Conservation (phyloP, 2,329 filamentous ascomycete species). For the Didymella lethalis region DNA sequence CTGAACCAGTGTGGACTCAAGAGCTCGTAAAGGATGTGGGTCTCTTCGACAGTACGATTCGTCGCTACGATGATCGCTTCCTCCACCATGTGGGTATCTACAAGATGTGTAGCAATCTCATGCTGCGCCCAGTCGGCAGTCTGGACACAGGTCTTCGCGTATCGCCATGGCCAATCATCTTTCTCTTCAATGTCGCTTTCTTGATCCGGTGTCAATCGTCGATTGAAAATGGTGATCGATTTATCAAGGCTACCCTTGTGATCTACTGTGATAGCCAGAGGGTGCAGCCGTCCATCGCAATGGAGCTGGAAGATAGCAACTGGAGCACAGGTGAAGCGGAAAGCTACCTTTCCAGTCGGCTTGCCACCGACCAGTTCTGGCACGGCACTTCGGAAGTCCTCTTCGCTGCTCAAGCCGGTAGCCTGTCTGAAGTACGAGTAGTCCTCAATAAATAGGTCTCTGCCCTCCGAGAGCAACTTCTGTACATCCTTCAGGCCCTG, state of each 20-base stretch:
- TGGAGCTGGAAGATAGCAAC: slow-evolving; percentile 20
- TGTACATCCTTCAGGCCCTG: slow-evolving; percentile 6
- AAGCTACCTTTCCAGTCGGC: slow-evolving; percentile 7
- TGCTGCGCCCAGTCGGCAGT: slow-evolving; percentile 22
- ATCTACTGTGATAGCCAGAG: slow-evolving; percentile 20
- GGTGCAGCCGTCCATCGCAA: slow-evolving; percentile 15
- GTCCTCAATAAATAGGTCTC: slow-evolving; percentile 15
- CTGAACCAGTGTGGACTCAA: slow-evolving; percentile 23
- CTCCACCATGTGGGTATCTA: slow-evolving; percentile 21
- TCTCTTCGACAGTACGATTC: slow-evolving; percentile 17
- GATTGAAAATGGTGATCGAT: slow-evolving; percentile 19
- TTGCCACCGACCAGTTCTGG: slow-evolving; percentile 3
- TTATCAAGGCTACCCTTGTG: slow-evolving; percentile 15
- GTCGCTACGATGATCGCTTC: slow-evolving; percentile 23
- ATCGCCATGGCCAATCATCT: slow-evolving; percentile 20
- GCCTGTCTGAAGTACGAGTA: slow-evolving; percentile 22
- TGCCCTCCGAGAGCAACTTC: slow-evolving; percentile 5
- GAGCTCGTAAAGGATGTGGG: slow-evolving; percentile 14
- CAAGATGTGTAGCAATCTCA: slow-evolving; percentile 18
- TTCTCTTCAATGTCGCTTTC: slow-evolving; percentile 11
- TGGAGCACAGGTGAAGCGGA: slow-evolving; percentile 16
- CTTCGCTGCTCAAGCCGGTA: slow-evolving; percentile 4
- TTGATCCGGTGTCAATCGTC: slow-evolving; percentile 4
- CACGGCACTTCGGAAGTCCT: slow-evolving; percentile 6
- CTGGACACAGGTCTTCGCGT: slow-evolving; percentile 21